Percentiles rank a stretch among this genome's conserved stretches.
Conservation (phyloP, 139 green algal genomes). For the Microglena sp. region DNA sequence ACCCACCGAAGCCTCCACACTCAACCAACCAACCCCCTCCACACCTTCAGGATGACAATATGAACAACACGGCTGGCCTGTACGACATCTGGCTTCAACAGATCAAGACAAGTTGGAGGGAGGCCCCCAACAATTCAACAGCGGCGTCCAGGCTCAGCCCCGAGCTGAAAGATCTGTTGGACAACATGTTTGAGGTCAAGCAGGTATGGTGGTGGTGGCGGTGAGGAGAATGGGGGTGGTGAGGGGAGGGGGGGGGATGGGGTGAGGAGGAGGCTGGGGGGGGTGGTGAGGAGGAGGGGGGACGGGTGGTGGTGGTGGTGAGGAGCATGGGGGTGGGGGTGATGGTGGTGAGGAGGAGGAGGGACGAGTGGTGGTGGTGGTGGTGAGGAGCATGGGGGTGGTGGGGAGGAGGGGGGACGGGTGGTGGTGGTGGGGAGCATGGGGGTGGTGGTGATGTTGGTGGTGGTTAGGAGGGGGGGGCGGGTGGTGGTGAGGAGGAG, state of each 20-base stretch:
- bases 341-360: background rate
- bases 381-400: background rate
- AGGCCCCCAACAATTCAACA: conserved; percentile 33
- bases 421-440: background rate
- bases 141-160: conserved; percentile 18
- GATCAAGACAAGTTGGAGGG: conserved; percentile 49
- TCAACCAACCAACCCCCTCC: too few relatives aligned
- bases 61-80: conserved; percentile 46
- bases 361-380: background rate
- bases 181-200: conserved; percentile 53
- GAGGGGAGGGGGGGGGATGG: background rate
- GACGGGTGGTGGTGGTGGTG: background rate
- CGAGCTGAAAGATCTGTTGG: conserved; percentile 44
- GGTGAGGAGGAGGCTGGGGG: background rate
- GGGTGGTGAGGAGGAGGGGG: too few relatives aligned
- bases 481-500: background rate
- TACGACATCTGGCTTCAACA: conserved; percentile 41
- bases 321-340: background rate
- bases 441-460: too few relatives aligned
- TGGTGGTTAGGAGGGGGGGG: too few relatives aligned
- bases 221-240: background rate
- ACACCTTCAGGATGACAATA: conserved; percentile 60
- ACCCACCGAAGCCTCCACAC: too few relatives aligned
- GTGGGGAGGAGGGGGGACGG: background rate
- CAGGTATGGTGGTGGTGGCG: conserved; percentile 17